Base-by-base conservation (phyloP, 2,329 filamentous ascomycete species). In the Cyclaneusma minus region DNA sequence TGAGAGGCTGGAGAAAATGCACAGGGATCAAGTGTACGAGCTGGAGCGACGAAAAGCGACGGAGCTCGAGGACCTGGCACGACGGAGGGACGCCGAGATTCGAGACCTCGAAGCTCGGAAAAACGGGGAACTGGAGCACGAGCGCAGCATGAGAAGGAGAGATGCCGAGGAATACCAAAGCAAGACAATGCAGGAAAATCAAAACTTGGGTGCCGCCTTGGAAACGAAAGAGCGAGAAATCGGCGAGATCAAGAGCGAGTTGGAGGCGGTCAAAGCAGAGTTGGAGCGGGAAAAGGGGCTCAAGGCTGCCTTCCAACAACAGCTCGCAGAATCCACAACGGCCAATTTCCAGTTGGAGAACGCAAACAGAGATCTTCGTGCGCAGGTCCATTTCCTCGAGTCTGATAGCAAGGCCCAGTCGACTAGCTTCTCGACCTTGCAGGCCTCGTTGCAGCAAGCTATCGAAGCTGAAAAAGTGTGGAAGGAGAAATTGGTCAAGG, bases 361-460 rank as follows among this genome's bases (percentile, higher is more conserved):
- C 18, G 72, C 78, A 13, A 73, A 80, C 35, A 72, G 75, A 35
- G 77, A 76, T 3, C 64, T 92, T 36, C 70, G 75, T 38, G 80
- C 81, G 2, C 80, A 87, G 40, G 79, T 92, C 31, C 75, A 85
- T 37, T 92, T 91, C 45, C 67, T 94, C 11, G 83, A 94, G 48
- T 89, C 82, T 0, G 83, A 84, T 42, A 84, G 72, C 49, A 81
- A 92, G 50, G 79, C 83, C 9, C 84, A 94, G 42, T 89, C 84
- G 1, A 70, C 87, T 41, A 73, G 80, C 7, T 93, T 87, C 50
- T 72, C 81, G 21, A 72, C 69, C 29, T 81, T 92, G 57, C 79
- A 92, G 44, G 63, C 75, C 22, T 66, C 76, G 27, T 71, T 93
- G 43, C 77, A 82, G 43, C 77, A 89, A 24, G 84, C 85, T 1